Percentiles rank a stretch among this genome's conserved stretches.
These are phyloP conservation scores for Viridothelium virens DNA, from an alignment of 495 filamentous ascomycete species.

Conservation along the genomic window DNA sequence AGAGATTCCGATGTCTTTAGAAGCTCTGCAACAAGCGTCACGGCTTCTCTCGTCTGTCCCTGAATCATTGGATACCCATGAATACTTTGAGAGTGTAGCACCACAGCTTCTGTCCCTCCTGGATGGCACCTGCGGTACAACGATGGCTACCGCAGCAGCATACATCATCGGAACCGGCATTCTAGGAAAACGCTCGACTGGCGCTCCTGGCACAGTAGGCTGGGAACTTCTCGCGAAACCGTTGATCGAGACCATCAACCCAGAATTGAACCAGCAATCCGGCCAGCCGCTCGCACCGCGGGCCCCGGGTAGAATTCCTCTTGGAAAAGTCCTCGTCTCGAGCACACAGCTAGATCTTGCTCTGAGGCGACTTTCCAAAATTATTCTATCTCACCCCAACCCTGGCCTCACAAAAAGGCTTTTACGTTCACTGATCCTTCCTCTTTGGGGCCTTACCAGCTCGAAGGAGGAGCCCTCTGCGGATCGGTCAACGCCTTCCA, in stretches of 20 bases:
- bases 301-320: background rate
- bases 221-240: conserved; percentile 63
- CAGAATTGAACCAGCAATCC: conserved; percentile 35
- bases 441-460: conserved; percentile 54
- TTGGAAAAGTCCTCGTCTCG: conserved; percentile 38
- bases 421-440: conserved; percentile 54
- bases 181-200: conserved; percentile 55
- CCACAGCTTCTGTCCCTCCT: conserved; percentile 61
- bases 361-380: conserved; percentile 48
- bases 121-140: conserved; percentile 55
- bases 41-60: conserved; percentile 58
- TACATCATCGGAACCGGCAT: conserved; percentile 71
- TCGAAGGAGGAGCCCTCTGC: conserved; percentile 42
- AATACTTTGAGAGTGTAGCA: conserved; percentile 56
- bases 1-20: conserved; percentile 62
- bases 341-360: conserved; percentile 41
- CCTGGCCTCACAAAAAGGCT: conserved; percentile 65
- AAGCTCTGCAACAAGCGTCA: conserved; percentile 60
- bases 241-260: conserved; percentile 54
- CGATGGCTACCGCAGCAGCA: conserved; percentile 57
- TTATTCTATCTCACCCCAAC: conserved; percentile 62
- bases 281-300: background rate
- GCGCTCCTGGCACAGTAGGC: conserved; percentile 60
- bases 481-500: conserved; percentile 28
- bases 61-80: conserved; percentile 45